A percentile compares a stretch with the other conserved stretches of the same genome.
Conservation (phyloP, 192 early-diverging fungal genomes). For the Gaertneriomyces sp. region DNA sequence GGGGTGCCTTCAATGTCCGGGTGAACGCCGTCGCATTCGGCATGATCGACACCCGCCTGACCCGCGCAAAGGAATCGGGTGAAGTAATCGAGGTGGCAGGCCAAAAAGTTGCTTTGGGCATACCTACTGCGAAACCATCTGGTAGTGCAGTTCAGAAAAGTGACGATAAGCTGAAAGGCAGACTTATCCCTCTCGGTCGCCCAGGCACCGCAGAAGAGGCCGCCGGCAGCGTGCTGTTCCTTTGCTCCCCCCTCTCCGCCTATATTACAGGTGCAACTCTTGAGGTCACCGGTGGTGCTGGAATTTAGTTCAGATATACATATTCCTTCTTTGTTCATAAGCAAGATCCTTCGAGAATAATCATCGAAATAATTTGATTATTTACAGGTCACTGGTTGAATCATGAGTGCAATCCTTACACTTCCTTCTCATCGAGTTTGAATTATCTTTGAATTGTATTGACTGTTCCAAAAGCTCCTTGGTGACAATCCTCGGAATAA, state of each 20-base stretch:
- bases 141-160: slow-evolving; percentile 31
- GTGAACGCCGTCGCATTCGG: slow-evolving; percentile 64
- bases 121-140: slow-evolving; percentile 41
- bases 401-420: too few relatives aligned
- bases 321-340: too few relatives aligned
- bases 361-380: too few relatives aligned
- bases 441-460: too few relatives aligned
- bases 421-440: too few relatives aligned
- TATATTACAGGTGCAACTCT: slow-evolving; percentile 60
- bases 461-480: too few relatives aligned
- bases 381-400: too few relatives aligned
- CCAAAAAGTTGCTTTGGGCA: slow-evolving; percentile 59
- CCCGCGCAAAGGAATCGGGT: slow-evolving; percentile 62
- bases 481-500: too few relatives aligned
- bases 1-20: slow-evolving; percentile 62
- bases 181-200: slow-evolving; percentile 54
- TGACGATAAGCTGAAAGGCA: not conserved
- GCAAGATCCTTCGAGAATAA: too few relatives aligned
- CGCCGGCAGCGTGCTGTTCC: slow-evolving; percentile 53
- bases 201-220: slow-evolving; percentile 61
- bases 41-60: slow-evolving; percentile 62
- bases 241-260: slow-evolving; percentile 54
- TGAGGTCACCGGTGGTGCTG: slow-evolving; percentile 61
- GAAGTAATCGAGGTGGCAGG: slow-evolving; percentile 56
- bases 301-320: slow-evolving; percentile 36